Percentiles rank a stretch among this genome's conserved stretches.
Evolutionary conservation across 179 eudicot genomes (phyloP).

Genomic region (Spinacia oleracea): DNA sequence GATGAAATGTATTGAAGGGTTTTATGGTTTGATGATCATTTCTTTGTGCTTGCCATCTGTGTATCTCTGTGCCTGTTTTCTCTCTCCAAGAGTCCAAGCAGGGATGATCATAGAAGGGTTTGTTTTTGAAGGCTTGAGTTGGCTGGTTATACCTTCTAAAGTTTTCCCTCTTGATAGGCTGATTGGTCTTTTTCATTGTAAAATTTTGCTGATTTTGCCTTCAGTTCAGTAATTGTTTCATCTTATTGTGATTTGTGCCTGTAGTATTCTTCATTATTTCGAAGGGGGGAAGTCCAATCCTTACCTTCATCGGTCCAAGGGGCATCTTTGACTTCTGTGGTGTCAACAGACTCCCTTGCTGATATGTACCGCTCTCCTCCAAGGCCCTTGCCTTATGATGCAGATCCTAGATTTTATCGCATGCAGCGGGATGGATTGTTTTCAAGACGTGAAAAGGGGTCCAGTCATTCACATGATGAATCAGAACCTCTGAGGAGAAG

Average conservation of each 20-base stretch:
- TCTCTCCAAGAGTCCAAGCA: too few relatives aligned
- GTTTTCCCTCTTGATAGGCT: background rate
- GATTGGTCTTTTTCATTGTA: background rate
- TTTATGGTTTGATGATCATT: too few relatives aligned
- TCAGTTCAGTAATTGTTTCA: conserved; percentile 4
- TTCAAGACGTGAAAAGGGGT: conserved; percentile 77
- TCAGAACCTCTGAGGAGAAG: conserved; percentile 65
- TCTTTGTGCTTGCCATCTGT: too few relatives aligned
- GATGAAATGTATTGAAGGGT: background rate
- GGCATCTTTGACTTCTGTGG: conserved; percentile 50
- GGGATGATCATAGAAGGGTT: too few relatives aligned
- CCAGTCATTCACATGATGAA: conserved; percentile 76
- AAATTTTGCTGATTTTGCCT: background rate
- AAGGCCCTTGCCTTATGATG: conserved; percentile 91
- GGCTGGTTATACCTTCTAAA: background rate
- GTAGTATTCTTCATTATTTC: conserved; percentile 83
- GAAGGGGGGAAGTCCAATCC: conserved; percentile 72
- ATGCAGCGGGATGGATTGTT: conserved; percentile 71
- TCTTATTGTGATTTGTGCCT: conserved; percentile 21
- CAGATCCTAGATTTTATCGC: conserved; percentile 69
- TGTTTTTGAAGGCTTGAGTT: background rate
- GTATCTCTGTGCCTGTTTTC: too few relatives aligned
- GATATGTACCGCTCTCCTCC: conserved; percentile 86
- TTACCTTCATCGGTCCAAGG: conserved; percentile 69
- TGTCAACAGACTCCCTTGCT: conserved; percentile 65